Conservation (phyloP, 1,139 yeast species). For the Meyerozyma elateridarum region DNA sequence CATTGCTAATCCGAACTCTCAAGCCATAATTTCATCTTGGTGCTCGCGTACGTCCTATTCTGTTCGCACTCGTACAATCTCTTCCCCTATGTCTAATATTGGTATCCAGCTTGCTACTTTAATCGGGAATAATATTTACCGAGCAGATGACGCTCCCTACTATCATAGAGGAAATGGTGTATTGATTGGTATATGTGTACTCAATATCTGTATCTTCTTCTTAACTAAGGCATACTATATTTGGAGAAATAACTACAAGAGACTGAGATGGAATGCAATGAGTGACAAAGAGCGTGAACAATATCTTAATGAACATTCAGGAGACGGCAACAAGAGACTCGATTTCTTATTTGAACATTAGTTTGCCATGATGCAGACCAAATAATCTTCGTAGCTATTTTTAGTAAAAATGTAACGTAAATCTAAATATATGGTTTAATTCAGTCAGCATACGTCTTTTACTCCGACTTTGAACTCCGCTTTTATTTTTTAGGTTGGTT, state of each 20-base stretch:
- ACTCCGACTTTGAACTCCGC: too few relatives aligned
- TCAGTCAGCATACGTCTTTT: too few relatives aligned
- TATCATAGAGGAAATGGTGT: slow-evolving; percentile 51
- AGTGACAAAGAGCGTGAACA: neutral
- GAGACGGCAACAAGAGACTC: slow-evolving; percentile 1
- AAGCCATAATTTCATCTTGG: slow-evolving; percentile 58
- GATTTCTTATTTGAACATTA: slow-evolving; percentile 1
- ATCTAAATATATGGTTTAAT: too few relatives aligned
- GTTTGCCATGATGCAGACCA: too few relatives aligned
- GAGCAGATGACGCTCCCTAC: slow-evolving; percentile 48
- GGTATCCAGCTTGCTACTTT: slow-evolving; percentile 31
- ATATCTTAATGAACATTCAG: neutral
- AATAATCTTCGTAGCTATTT: too few relatives aligned
- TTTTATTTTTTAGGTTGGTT: too few relatives aligned
- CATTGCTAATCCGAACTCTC: slow-evolving; percentile 47
- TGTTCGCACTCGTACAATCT: slow-evolving; percentile 54
- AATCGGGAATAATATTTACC: neutral
- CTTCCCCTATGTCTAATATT: slow-evolving; percentile 61
- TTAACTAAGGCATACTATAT: slow-evolving; percentile 1
- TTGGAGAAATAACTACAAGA: neutral
- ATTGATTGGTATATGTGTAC: slow-evolving; percentile 28
- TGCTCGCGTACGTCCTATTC: slow-evolving; percentile 57
- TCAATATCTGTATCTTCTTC: neutral
- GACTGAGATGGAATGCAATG: neutral
- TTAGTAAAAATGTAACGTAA: too few relatives aligned